phyloP scores from a whole-genome alignment of 2,329 filamentous ascomycete species.

The Verticillium nonalfalfae region DNA sequence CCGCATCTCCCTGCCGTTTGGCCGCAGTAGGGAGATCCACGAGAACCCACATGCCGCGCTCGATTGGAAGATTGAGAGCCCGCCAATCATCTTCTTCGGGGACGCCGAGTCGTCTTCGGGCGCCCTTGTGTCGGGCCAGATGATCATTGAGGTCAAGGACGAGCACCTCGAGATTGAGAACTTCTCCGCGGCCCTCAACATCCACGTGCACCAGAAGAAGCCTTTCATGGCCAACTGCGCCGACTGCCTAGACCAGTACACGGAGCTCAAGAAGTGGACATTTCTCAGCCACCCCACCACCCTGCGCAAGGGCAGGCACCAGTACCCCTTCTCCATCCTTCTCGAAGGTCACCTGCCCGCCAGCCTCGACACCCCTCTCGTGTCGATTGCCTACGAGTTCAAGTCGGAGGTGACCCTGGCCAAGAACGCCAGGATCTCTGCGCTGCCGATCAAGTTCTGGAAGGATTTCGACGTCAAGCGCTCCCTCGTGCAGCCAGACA shows the following conservation, averaged over 20 bases:
- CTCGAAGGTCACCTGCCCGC: conserved; percentile 83
- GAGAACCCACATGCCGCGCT: conserved; percentile 34
- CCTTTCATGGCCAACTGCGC: conserved; percentile 74
- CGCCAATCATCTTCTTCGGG: conserved; percentile 80
- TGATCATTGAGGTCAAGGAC: conserved; percentile 68
- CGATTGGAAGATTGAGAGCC: conserved; percentile 69
- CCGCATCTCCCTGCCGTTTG: conserved; percentile 33
- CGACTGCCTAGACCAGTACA: conserved; percentile 66
- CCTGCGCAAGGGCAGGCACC: conserved; percentile 54
- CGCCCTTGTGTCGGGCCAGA: conserved; percentile 76
- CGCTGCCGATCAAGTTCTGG: conserved; percentile 1
- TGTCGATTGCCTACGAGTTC: conserved; percentile 73
- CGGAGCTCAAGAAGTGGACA: conserved; percentile 72
- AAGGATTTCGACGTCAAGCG: conserved; percentile 64
- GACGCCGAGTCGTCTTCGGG: conserved; percentile 69
- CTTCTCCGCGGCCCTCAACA: conserved; percentile 66
- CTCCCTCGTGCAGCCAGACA: conserved; percentile 65
- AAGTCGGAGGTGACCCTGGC: conserved; percentile 47
- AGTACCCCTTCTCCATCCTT: conserved; percentile 84
- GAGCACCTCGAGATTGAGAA: conserved; percentile 51
- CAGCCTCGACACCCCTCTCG: conserved; percentile 67
- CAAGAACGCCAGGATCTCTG: background rate
- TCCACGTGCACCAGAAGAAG: conserved; percentile 70
- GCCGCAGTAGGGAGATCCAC: conserved; percentile 28
- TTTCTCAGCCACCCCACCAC: conserved; percentile 51